These are phyloP conservation scores for Sutorius eximius DNA, from an alignment of 1,284 basidiomycete genomes.

Conservation along the genomic window DNA sequence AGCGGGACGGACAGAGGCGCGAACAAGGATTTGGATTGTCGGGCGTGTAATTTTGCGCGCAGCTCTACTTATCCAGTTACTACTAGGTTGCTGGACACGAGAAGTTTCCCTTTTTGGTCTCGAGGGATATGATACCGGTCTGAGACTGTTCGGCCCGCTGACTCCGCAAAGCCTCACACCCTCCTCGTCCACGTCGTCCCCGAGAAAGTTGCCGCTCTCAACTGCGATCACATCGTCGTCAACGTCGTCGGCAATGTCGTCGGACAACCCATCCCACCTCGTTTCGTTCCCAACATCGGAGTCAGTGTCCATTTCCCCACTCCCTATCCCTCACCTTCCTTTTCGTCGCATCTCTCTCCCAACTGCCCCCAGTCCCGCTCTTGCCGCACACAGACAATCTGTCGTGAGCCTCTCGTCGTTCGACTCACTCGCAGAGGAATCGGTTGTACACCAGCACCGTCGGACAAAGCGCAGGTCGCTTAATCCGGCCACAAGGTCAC, in stretches of 20 bases:
- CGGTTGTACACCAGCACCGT: conserved; percentile 21
- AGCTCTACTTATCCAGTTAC: too few species aligned
- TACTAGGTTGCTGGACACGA: too few species aligned
- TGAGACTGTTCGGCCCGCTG: conserved; percentile 20
- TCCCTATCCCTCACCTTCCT: conserved; percentile 50
- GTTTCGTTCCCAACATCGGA: conserved; percentile 34
- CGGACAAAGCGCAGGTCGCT: conserved; percentile 36
- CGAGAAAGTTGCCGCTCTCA: conserved; percentile 3
- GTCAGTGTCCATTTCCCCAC: conserved; percentile 18
- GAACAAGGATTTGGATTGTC: too few species aligned
- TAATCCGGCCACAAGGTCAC: conserved; percentile 23
- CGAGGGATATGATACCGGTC: conserved; percentile 22
- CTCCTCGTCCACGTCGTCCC: not conserved
- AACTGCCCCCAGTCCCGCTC: conserved; percentile 47
- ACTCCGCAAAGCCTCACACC: not conserved
- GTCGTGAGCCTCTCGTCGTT: conserved; percentile 67
- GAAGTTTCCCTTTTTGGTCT: conserved; percentile 14
- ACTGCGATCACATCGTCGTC: conserved; percentile 11
- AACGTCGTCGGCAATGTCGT: conserved; percentile 21
- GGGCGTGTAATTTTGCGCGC: too few species aligned
- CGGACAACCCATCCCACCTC: conserved; percentile 10
- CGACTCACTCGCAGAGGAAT: conserved; percentile 62
- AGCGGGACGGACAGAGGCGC: too few species aligned
- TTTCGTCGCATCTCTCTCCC: conserved; percentile 79
- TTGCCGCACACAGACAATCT: conserved; percentile 53